A percentile compares a stretch with the other conserved stretches of the same genome.
These are phyloP conservation scores for Sphagnurus paluster DNA, from an alignment of 1,284 basidiomycete species.

Conservation along the genomic window DNA sequence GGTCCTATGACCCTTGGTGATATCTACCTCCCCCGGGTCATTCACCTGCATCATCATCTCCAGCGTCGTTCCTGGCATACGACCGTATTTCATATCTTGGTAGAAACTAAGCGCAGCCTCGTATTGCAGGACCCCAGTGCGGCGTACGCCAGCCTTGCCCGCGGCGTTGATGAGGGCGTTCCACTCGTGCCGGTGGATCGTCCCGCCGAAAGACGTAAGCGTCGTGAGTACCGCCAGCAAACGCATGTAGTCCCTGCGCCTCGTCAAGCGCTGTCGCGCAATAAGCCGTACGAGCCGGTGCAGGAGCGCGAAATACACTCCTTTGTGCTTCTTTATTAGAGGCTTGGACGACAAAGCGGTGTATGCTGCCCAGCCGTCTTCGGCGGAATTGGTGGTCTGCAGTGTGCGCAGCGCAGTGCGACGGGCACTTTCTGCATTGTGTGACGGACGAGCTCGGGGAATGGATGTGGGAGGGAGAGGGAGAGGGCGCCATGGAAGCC, in stretches of 20 bases:
- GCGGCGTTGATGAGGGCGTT: constrained; percentile 69
- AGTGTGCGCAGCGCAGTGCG: constrained; percentile 32
- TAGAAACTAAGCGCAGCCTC: constrained; percentile 60
- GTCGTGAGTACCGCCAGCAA: constrained; percentile 62
- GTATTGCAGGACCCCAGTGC: constrained; percentile 55
- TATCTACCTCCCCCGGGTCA: background rate
- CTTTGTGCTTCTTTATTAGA: constrained; percentile 19
- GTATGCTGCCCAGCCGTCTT: constrained; percentile 65
- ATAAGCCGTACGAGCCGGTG: constrained; percentile 62
- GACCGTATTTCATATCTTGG: constrained; percentile 52
- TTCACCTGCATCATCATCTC: constrained; percentile 12
- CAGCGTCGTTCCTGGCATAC: constrained; percentile 43
- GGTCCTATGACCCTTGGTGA: background rate
- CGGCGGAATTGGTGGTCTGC: constrained; percentile 39
- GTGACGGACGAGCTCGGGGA: constrained; percentile 4
- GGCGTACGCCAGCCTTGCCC: constrained; percentile 67
- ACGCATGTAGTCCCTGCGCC: constrained; percentile 57
- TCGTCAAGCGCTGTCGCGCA: constrained; percentile 50
- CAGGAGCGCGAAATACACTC: constrained; percentile 52
- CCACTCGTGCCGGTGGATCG: constrained; percentile 64
- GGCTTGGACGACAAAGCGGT: constrained; percentile 35
- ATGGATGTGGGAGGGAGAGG: constrained; percentile 8
- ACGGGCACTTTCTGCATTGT: constrained; percentile 20
- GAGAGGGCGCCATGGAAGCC: constrained; percentile 14
- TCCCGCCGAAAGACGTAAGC: constrained; percentile 52